Base-by-base conservation (phyloP, 2,329 filamentous ascomycete species). In the Hirsutella thompsonii region DNA sequence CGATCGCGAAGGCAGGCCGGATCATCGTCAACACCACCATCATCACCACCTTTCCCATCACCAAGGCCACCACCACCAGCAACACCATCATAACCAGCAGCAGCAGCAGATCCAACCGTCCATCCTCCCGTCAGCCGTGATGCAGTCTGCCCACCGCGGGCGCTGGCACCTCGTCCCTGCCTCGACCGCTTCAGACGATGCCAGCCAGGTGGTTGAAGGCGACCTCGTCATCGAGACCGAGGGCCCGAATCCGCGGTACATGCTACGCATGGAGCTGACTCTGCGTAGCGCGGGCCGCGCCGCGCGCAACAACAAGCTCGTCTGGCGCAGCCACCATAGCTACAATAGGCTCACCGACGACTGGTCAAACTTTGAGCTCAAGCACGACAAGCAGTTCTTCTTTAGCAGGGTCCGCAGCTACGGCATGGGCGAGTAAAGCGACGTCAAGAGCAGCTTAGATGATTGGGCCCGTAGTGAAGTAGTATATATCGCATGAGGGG, bases 281-380 rank as follows among this genome's bases (percentile, higher is more conserved):
- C 58, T 96, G 23, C 76, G 76, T 1, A 79, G 70, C 47, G 75
- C 80, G 0, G 72, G 76, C 11, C 74, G 70, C 47, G 72, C 70
- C 0, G 67, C 79, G 0, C 77, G 79, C 55, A 94, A 93, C 54
- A 95, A 90, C 46, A 94, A 93, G 62, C 63, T 98, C 39, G 65
- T 69, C 1, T 98, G 92, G 90, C 82, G 83, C 52, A 82, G 83
- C 1, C 95, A 89, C 57, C 94, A 86, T 76, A 90, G 81, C 63
- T 90, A 93, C 56, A 94, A 96, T 56, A 74, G 76, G 50, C 60
- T 94, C 53, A 94, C 87, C 8, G 88, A 94, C 57, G 89, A 95
- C 60, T 92, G 85, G 83, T 85, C 72, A 4, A 82, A 85, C 62
- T 96, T 96, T 60, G 59, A 62, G 13, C 59, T 79, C 32, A 73